Conservation (phyloP, 2,329 filamentous ascomycete genomes). For the Thielaviopsis musarum region DNA sequence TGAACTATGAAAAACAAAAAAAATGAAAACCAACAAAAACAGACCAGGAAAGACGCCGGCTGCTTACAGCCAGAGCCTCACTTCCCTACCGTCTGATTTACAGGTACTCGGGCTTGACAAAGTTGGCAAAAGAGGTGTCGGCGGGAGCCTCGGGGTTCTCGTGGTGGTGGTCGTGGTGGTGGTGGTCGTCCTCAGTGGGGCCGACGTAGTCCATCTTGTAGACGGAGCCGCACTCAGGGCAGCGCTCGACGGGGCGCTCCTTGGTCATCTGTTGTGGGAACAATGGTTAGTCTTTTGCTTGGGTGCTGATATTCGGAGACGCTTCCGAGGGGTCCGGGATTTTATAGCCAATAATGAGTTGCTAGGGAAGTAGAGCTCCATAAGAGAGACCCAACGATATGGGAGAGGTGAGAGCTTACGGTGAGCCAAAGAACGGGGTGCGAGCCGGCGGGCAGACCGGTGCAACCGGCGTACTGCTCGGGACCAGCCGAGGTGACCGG, state of each 20-base stretch:
- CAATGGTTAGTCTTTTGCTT: neutral
- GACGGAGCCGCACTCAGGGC: slow-evolving; percentile 88
- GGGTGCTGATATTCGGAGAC: neutral
- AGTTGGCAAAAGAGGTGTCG: slow-evolving; percentile 88
- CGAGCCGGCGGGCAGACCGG: slow-evolving; percentile 80
- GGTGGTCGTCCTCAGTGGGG: slow-evolving; percentile 55
- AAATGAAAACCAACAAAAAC: too few species aligned
- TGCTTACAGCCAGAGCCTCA: too few species aligned
- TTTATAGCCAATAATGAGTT: too few species aligned
- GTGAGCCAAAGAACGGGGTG: slow-evolving; percentile 84
- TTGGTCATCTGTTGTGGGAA: slow-evolving; percentile 49
- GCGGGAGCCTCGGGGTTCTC: slow-evolving; percentile 53
- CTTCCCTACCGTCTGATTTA: slow-evolving; percentile 27
- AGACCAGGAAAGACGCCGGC: too few species aligned
- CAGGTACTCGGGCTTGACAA: slow-evolving; percentile 85
- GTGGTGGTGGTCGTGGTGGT: slow-evolving; percentile 32
- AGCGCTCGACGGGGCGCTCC: slow-evolving; percentile 83
- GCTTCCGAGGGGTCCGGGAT: neutral
- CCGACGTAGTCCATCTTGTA: slow-evolving; percentile 98
- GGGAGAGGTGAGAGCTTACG: slow-evolving; percentile 33
- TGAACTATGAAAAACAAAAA: too few species aligned
- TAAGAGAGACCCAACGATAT: too few species aligned
- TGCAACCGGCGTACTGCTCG: slow-evolving; percentile 95
- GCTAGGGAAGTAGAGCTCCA: too few species aligned
- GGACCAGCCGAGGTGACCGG: slow-evolving; percentile 79